Percentiles rank a stretch among this genome's conserved stretches.
phyloP scores from a whole-genome alignment of 2,329 filamentous ascomycete genomes.

The Fusarium miscanthi region DNA sequence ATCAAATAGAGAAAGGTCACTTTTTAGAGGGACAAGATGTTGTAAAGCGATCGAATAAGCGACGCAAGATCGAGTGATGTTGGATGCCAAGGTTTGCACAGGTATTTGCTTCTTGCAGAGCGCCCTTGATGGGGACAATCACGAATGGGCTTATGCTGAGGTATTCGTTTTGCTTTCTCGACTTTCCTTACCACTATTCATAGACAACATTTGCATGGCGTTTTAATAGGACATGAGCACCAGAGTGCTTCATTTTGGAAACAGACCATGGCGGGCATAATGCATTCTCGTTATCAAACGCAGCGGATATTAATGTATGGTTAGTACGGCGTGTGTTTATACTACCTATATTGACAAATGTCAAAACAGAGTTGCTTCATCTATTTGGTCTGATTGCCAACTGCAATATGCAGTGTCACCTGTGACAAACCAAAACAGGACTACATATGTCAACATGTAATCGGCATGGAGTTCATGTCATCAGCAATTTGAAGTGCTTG shows the following conservation, averaged over 20 bases:
- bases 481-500: background rate
- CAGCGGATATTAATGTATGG: background rate
- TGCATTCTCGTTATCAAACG: background rate
- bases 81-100: background rate
- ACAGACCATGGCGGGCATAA: slow-evolving; percentile 35
- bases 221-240: slow-evolving; percentile 19
- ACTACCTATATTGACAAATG: background rate
- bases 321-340: background rate
- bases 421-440: background rate
- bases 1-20: slow-evolving; percentile 67
- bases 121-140: background rate
- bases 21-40: slow-evolving; percentile 59
- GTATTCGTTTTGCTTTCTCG: background rate
- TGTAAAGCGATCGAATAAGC: slow-evolving; percentile 56
- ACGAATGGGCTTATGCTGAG: background rate
- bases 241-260: slow-evolving; percentile 8
- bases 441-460: background rate
- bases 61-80: slow-evolving; percentile 55
- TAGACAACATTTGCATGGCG: slow-evolving; percentile 23
- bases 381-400: background rate
- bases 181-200: slow-evolving; percentile 1
- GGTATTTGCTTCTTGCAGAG: background rate
- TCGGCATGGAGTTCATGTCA: background rate
- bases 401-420: background rate
- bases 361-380: background rate